These are phyloP conservation scores for Candida quercuum DNA, from an alignment of 805 yeast species.

Conservation along the genomic window DNA sequence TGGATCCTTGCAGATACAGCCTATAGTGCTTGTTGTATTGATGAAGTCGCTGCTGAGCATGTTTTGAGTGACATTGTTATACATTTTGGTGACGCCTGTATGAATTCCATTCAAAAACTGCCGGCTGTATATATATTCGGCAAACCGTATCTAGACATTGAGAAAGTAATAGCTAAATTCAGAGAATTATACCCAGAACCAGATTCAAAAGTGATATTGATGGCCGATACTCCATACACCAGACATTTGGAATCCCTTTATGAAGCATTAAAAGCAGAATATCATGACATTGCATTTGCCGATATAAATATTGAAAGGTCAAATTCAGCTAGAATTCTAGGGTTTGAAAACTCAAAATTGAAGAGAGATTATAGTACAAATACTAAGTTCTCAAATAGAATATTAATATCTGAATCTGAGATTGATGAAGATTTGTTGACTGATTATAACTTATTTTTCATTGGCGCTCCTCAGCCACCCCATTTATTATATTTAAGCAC, in stretches of 20 bases:
- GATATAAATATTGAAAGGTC: constrained; percentile 31
- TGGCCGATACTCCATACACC: constrained; percentile 73
- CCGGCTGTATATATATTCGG: constrained; percentile 81
- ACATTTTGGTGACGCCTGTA: constrained; percentile 94
- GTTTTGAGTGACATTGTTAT: constrained; percentile 79
- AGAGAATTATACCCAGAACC: constrained; percentile 33
- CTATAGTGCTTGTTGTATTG: constrained; percentile 92
- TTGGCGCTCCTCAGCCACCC: constrained; percentile 74
- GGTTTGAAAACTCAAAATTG: constrained; percentile 22
- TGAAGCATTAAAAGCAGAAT: constrained; percentile 24
- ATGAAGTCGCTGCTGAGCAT: constrained; percentile 95
- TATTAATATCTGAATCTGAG: constrained; percentile 23
- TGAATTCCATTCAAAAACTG: constrained; percentile 70
- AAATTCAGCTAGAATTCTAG: constrained; percentile 36
- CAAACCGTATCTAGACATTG: constrained; percentile 47
- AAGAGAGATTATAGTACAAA: neutral
- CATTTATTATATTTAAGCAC: constrained; percentile 72
- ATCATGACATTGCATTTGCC: constrained; percentile 33
- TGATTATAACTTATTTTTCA: constrained; percentile 60
- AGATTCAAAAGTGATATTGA: constrained; percentile 46
- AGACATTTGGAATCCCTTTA: constrained; percentile 37
- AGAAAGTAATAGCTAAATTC: constrained; percentile 34
- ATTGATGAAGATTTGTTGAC: constrained; percentile 29
- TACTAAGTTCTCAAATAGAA: constrained; percentile 27
- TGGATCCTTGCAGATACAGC: constrained; percentile 95